Evolutionary conservation across 345 rosid species (phyloP), one percentile per base, ranked within the genome.

Genomic region (Corymbia maculata): DNA sequence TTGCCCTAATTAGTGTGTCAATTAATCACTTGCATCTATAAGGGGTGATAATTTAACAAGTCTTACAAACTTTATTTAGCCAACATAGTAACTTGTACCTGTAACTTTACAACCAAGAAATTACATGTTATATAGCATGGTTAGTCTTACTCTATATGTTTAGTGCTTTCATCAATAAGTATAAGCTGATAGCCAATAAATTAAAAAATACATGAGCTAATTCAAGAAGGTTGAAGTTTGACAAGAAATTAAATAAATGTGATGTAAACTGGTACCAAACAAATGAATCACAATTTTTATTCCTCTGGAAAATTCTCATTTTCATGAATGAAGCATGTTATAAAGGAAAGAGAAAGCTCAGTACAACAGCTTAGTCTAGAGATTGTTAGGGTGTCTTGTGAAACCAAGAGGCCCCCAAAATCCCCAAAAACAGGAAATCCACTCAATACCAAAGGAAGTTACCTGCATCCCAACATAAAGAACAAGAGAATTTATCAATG

Each of bases 391-490:
- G 84, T 36, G 82, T 36, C 84, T 42, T 14, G 1, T 36, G 49
- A 36, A 75, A 75, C 49, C 86, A 52, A 30, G 42, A 53, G 53
- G 22, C 22, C 15, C 42, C 42, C 5, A 32, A 47, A 9, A 30
- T 44, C 64, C 26, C 61, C 24, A 85, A 85, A 36, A 85, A 85
- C 53, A 17, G 24, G 42, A 85, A 51, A 85, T 15, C 53, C 59
- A 50, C 61, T 49, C 44, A 30, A 51, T 52, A 51, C 47, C 45
- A 47, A 45, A 87, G 51, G 47, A 13, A 26, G 13, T 64, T 92
- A 98, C 99, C 99, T 98, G 99, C 98, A 98, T 96, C 89, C 99
- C 99, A 26, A 97, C 94, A 92, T 98, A 98, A 87, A 98, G 97
- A 90, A 98, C 99, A 85, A 98, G 97, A 79, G 99, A 98, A 91